Conservation (phyloP, 1,284 basidiomycete species). For the Blastosporella zonata region DNA sequence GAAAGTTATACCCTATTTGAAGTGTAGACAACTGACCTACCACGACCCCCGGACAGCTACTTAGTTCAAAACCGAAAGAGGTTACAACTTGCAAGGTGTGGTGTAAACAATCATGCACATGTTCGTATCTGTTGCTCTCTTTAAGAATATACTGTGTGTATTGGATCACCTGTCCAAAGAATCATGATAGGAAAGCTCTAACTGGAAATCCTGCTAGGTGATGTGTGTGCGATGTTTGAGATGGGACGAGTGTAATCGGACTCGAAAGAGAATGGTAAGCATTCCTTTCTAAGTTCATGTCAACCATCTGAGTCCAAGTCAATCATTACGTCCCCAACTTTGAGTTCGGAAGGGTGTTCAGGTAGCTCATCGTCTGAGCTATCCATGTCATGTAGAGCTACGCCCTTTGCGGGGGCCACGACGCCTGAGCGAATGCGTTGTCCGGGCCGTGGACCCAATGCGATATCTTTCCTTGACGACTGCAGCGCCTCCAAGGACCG, state of each 20-base stretch:
- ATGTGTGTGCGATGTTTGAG: no score
- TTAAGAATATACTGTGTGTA: no score
- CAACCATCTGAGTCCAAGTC: conserved; percentile 15
- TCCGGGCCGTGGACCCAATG: conserved; percentile 55
- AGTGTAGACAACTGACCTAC: not conserved
- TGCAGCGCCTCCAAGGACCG: conserved; percentile 48
- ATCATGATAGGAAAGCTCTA: no score
- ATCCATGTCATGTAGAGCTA: conserved; percentile 4
- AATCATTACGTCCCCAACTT: conserved; percentile 12
- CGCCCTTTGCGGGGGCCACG: conserved; percentile 25
- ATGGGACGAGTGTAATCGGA: no score
- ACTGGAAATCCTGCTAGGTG: no score
- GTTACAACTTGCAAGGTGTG: no score
- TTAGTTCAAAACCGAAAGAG: no score
- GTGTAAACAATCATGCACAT: no score
- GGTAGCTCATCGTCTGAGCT: conserved; percentile 8
- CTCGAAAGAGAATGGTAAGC: not conserved
- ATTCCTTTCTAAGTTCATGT: not conserved
- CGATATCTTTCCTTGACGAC: conserved; percentile 43
- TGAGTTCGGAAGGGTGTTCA: conserved; percentile 1
- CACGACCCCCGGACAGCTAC: not conserved
- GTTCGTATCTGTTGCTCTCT: no score
- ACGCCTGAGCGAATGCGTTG: conserved; percentile 53
- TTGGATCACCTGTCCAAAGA: no score
- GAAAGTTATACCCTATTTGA: not conserved